Conservation (phyloP, 495 filamentous ascomycete species). For the Sabuloglossum arenarium region DNA sequence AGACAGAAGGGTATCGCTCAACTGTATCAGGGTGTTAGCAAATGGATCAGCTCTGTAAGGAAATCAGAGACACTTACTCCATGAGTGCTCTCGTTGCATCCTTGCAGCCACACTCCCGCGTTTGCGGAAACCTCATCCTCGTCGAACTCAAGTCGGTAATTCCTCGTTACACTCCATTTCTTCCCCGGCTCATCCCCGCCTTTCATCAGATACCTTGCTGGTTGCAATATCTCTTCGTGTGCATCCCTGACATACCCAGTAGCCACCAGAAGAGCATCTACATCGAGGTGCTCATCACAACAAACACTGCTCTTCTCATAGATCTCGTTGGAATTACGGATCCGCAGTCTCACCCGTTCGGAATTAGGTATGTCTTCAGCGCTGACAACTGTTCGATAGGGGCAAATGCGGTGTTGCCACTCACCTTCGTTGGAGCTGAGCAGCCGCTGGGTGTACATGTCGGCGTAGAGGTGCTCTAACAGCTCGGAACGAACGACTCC, state of each 20-base stretch:
- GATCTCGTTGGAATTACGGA: conserved; percentile 10
- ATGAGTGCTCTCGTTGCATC: conserved; percentile 82
- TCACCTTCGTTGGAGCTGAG: conserved; percentile 41
- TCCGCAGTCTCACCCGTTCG: conserved; percentile 16
- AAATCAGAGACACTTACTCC: conserved; percentile 36
- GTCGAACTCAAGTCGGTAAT: conserved; percentile 57
- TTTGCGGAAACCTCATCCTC: conserved; percentile 36
- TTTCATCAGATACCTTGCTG: conserved; percentile 39
- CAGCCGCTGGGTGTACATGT: conserved; percentile 65
- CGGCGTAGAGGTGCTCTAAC: conserved; percentile 69
- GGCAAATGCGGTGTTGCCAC: conserved; percentile 66
- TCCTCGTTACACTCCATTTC: conserved; percentile 26
- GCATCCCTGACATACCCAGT: conserved; percentile 69
- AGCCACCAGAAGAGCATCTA: conserved; percentile 65
- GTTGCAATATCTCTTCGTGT: conserved; percentile 56
- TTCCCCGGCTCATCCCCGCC: conserved; percentile 18
- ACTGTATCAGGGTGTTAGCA: conserved; percentile 15
- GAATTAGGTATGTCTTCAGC: conserved; percentile 28
- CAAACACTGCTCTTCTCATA: conserved; percentile 14
- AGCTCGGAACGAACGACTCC: conserved; percentile 74
- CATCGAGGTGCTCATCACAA: conserved; percentile 36
- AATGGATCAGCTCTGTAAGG: neutral
- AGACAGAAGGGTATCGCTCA: conserved; percentile 63
- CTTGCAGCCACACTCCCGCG: conserved; percentile 79
- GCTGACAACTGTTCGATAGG: conserved; percentile 37